phyloP scores from a whole-genome alignment of 2,329 filamentous ascomycete species.

The Elsinoe necatrix region DNA sequence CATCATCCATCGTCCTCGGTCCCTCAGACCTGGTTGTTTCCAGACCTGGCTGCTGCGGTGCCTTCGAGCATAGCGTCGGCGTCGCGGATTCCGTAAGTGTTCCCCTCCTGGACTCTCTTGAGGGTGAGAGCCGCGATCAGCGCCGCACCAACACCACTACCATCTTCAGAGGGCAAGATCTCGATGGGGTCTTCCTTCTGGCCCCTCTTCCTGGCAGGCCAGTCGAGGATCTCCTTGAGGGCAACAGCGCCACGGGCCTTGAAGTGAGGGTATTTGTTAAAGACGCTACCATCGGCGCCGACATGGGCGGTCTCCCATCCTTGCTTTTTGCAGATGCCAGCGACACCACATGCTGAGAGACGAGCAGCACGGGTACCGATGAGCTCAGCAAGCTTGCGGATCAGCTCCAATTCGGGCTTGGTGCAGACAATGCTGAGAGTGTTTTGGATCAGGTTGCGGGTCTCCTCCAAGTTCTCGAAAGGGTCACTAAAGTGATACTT shows the following conservation, averaged over 20 bases:
- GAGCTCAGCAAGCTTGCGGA: slow-evolving; percentile 80
- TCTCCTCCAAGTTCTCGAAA: slow-evolving; percentile 90
- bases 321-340: slow-evolving; percentile 97
- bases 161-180: slow-evolving; percentile 85
- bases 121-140: slow-evolving; percentile 72
- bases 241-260: slow-evolving; percentile 83
- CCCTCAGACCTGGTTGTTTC: slow-evolving; percentile 1
- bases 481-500: slow-evolving; percentile 56
- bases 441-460: slow-evolving; percentile 68
- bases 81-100: slow-evolving; percentile 50
- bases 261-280: slow-evolving; percentile 99
- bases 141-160: slow-evolving; percentile 91
- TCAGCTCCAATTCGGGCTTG: slow-evolving; percentile 75
- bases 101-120: slow-evolving; percentile 53
- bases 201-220: slow-evolving; percentile 64
- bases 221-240: slow-evolving; percentile 90
- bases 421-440: slow-evolving; percentile 64
- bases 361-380: slow-evolving; percentile 92
- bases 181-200: slow-evolving; percentile 69
- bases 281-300: slow-evolving; percentile 92
- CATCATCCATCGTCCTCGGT: not conserved
- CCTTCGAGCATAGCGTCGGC: slow-evolving; percentile 35
- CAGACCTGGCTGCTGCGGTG: slow-evolving; percentile 22
- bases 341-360: slow-evolving; percentile 87
- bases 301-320: slow-evolving; percentile 80